phyloP scores from a whole-genome alignment of 2,329 filamentous ascomycete genomes.

The Fusarium nematophilum region DNA sequence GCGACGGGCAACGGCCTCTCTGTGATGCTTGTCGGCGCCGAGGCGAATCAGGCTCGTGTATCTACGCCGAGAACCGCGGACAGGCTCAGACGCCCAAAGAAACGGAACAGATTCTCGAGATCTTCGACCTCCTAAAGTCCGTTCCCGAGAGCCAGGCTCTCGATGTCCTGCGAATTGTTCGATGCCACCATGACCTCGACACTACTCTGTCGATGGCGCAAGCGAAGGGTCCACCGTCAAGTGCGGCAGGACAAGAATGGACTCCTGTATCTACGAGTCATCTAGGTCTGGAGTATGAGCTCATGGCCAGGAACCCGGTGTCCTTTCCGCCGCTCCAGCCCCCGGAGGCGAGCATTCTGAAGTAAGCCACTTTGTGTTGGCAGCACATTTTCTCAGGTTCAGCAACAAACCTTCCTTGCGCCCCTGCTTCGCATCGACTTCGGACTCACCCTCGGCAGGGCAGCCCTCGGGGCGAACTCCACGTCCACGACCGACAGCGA shows the following conservation, averaged over 20 bases:
- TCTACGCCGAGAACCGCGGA: slow-evolving; percentile 13
- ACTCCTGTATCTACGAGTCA: slow-evolving; percentile 3
- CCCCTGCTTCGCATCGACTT: not conserved
- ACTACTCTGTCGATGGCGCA: slow-evolving; percentile 12
- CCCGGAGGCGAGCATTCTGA: slow-evolving; percentile 15
- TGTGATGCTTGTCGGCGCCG: slow-evolving; percentile 21
- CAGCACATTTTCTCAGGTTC: not conserved
- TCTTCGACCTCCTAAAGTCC: slow-evolving; percentile 17
- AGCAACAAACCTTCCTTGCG: not conserved
- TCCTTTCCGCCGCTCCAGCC: slow-evolving; percentile 18
- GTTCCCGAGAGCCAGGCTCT: slow-evolving; percentile 17
- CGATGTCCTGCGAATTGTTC: slow-evolving; percentile 19
- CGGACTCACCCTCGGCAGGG: not conserved
- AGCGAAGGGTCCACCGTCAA: not conserved
- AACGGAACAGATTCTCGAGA: slow-evolving; percentile 16
- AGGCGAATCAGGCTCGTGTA: slow-evolving; percentile 9
- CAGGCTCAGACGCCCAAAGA: slow-evolving; percentile 15
- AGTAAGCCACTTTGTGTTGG: not conserved
- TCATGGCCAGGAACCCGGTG: slow-evolving; percentile 27
- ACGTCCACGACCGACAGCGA: not conserved
- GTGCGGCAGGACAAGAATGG: not conserved
- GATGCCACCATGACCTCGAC: slow-evolving; percentile 15
- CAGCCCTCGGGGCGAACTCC: not conserved
- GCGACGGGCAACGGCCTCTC: slow-evolving; percentile 9
- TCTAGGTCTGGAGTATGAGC: slow-evolving; percentile 21